These are phyloP conservation scores for Hyaloscypha hepaticicola DNA, from an alignment of 495 filamentous ascomycete species.

Conservation along the genomic window DNA sequence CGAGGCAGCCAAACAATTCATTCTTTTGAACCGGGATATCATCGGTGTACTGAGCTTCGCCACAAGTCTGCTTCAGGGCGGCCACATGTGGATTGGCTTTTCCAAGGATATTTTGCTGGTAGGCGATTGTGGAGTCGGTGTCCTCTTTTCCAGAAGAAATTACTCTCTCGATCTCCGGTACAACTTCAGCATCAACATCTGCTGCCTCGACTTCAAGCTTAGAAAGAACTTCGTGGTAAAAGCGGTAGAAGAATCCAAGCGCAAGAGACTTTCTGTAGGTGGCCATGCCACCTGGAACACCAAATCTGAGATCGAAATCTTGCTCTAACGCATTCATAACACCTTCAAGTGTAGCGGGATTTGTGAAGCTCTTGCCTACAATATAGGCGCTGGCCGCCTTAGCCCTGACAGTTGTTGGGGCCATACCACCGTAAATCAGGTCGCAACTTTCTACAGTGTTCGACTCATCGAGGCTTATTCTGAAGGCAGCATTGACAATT, in stretches of 20 bases:
- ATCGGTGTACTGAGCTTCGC: conserved; percentile 94
- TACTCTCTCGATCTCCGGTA: conserved; percentile 64
- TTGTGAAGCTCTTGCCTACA: conserved; percentile 73
- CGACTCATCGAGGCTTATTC: conserved; percentile 62
- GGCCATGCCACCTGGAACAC: conserved; percentile 94
- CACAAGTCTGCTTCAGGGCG: conserved; percentile 89
- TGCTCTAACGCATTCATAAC: conserved; percentile 81
- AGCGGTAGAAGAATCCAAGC: conserved; percentile 84
- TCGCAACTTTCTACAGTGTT: conserved; percentile 68
- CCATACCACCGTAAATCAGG: conserved; percentile 90
- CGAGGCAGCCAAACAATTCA: conserved; percentile 83
- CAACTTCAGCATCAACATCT: conserved; percentile 56
- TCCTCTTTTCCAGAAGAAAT: conserved; percentile 66
- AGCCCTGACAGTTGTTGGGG: conserved; percentile 78
- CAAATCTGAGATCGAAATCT: conserved; percentile 82
- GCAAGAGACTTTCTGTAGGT: conserved; percentile 91
- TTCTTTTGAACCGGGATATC: conserved; percentile 87
- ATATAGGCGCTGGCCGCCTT: conserved; percentile 71
- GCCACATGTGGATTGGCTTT: conserved; percentile 83
- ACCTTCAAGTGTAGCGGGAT: conserved; percentile 79
- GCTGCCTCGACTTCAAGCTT: conserved; percentile 42
- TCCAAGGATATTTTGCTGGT: conserved; percentile 75
- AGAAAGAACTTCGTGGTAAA: conserved; percentile 68
- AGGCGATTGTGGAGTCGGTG: conserved; percentile 50
- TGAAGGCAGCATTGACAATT: conserved; percentile 84